phyloP scores from a whole-genome alignment of 2,329 filamentous ascomycete species.

The Tolypocladium capitatum region DNA sequence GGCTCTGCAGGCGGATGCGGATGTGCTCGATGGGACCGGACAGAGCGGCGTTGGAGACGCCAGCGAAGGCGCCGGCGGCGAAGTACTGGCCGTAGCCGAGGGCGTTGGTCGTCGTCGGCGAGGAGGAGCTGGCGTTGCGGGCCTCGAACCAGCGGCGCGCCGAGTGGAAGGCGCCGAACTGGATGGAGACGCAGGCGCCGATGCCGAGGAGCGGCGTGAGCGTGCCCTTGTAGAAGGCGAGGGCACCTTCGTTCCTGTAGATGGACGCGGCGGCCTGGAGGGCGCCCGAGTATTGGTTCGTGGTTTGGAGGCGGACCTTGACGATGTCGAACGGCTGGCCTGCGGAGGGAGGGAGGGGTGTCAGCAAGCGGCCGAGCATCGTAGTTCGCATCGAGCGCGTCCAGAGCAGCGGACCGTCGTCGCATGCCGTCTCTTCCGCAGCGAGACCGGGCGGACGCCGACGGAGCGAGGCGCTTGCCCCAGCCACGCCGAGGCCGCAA shows the following conservation, averaged over 20 bases:
- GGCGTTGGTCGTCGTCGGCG: slow-evolving; percentile 20
- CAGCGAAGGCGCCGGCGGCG: slow-evolving; percentile 79
- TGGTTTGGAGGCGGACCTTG: slow-evolving; percentile 93
- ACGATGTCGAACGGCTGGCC: slow-evolving; percentile 78
- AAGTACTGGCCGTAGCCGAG: slow-evolving; percentile 83
- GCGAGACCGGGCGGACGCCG: not conserved
- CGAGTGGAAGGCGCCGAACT: slow-evolving; percentile 94
- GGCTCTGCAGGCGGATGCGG: slow-evolving; percentile 88
- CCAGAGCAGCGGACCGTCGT: not conserved
- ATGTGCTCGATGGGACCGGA: slow-evolving; percentile 94
- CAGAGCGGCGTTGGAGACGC: slow-evolving; percentile 76
- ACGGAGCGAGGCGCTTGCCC: not conserved
- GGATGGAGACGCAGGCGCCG: slow-evolving; percentile 93
- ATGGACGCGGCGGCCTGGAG: slow-evolving; percentile 71
- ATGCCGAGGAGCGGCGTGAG: slow-evolving; percentile 90
- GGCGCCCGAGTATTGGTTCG: slow-evolving; percentile 66
- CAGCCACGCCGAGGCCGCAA: not conserved
- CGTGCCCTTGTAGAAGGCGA: slow-evolving; percentile 97
- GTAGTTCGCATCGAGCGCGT: not conserved
- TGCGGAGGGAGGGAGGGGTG: slow-evolving; percentile 17
- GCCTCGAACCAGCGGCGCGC: slow-evolving; percentile 77
- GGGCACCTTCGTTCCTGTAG: slow-evolving; percentile 72
- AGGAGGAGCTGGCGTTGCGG: slow-evolving; percentile 44
- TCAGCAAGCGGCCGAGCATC: slow-evolving; percentile 1
- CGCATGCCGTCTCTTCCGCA: not conserved